Conservation (phyloP, 2,329 filamentous ascomycete genomes). For the Ramularia endophylla region DNA sequence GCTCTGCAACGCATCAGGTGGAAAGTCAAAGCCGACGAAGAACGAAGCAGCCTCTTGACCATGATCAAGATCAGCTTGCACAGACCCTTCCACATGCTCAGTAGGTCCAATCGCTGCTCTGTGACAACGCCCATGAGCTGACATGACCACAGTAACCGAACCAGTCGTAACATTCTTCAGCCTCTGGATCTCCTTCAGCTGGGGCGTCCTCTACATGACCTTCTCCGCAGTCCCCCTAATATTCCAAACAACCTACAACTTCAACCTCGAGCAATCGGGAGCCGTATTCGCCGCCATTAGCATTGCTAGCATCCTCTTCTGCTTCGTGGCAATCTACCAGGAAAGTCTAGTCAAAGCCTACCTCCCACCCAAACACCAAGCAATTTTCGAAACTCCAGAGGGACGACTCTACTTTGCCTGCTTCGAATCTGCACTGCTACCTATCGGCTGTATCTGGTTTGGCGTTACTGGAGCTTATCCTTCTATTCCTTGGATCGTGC, state of each 20-base stretch:
- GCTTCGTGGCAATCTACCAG: slow-evolving; percentile 54
- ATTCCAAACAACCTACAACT: slow-evolving; percentile 61
- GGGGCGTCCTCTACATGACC: slow-evolving; percentile 82
- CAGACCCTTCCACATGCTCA: slow-evolving; percentile 69
- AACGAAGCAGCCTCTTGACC: slow-evolving; percentile 59
- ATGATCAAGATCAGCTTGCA: slow-evolving; percentile 71
- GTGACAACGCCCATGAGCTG: too few species aligned
- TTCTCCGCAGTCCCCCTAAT: slow-evolving; percentile 77
- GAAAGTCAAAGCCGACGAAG: slow-evolving; percentile 73
- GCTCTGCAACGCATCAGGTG: slow-evolving; percentile 53
- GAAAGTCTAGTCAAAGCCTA: slow-evolving; percentile 17
- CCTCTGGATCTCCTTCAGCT: slow-evolving; percentile 83
- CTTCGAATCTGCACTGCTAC: slow-evolving; percentile 66
- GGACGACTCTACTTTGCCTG: slow-evolving; percentile 78
- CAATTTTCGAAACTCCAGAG: slow-evolving; percentile 55
- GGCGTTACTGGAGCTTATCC: slow-evolving; percentile 59
- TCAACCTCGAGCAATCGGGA: slow-evolving; percentile 61
- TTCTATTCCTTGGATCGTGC: slow-evolving; percentile 64
- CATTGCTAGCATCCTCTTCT: slow-evolving; percentile 62
- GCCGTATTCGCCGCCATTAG: slow-evolving; percentile 69
- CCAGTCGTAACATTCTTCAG: slow-evolving; percentile 81
- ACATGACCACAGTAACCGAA: slow-evolving; percentile 50
- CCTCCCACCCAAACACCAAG: slow-evolving; percentile 28
- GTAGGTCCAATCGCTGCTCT: too few species aligned
- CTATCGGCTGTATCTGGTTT: slow-evolving; percentile 75